Evolutionary conservation across 192 early-diverging fungal species (phyloP), one percentile per base, ranked within the genome.

Genomic region (Geranomyces michiganensis): DNA sequence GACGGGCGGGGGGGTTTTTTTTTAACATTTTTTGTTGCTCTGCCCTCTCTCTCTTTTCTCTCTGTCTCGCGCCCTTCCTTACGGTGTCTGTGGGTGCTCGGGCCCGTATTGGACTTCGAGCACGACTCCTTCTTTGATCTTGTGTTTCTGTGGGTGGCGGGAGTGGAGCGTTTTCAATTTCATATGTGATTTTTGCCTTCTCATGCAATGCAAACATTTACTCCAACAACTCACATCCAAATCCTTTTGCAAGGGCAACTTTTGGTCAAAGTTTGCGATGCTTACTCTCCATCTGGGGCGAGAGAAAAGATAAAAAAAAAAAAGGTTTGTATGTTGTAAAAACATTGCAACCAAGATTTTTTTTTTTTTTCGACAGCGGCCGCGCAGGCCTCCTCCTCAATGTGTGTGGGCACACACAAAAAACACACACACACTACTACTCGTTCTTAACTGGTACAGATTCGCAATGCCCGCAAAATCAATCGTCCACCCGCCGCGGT

Each of bases 21-120:
- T 14, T 58, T 24, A 12, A 24, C 10, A 58, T 19, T 24, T 10
- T 12, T 58, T 58, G 56, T 10, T 10, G 24, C n/a, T n/a, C n/a
- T n/a, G n/a, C n/a, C n/a, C n/a, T n/a, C n/a, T n/a, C n/a, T n/a
- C n/a, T n/a, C n/a, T n/a, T n/a, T n/a, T n/a, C n/a, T n/a, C n/a
- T n/a, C n/a, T n/a, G n/a, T n/a, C n/a, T n/a, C n/a, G n/a, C n/a
- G n/a, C n/a, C n/a, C n/a, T n/a, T n/a, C n/a, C 62, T 65, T 46
- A 65, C 65, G 65, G 65, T 15, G 65, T 67, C 13, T 24, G 29
- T 17, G 65, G 65, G 32, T 53, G 49, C 14, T 67, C 65, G 5
- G 65, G 65, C 8, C 65, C 65, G 30, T 51, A 67, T 21, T 30
- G 46, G 47, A 67, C 49, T 31, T 67, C 65, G 4, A 67, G 29